Conservation (phyloP, 2,329 filamentous ascomycete species). For the Lachnellula cervina region DNA sequence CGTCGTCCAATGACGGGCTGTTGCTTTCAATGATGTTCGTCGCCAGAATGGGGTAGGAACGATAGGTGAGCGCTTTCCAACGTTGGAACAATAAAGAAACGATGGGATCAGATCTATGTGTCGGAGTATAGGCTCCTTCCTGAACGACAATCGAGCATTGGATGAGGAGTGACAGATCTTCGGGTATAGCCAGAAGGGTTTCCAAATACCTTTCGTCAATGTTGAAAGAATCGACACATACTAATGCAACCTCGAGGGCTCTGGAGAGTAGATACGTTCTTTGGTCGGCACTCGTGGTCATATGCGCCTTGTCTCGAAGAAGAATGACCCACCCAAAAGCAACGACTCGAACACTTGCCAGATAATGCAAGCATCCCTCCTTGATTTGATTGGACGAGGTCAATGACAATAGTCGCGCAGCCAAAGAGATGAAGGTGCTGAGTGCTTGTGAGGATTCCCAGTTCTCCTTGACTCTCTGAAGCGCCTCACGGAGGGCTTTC, state of each 20-base stretch:
- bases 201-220: not conserved
- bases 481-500: slow-evolving; percentile 27
- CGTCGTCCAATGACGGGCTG: slow-evolving; percentile 1
- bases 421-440: slow-evolving; percentile 36
- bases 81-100: not conserved
- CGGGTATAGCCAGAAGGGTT: not conserved
- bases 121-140: not conserved
- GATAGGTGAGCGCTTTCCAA: not conserved
- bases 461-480: slow-evolving; percentile 39
- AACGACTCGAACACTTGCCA: slow-evolving; percentile 31
- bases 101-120: not conserved
- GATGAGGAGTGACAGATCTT: not conserved
- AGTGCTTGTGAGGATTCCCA: slow-evolving; percentile 46
- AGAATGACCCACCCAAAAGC: slow-evolving; percentile 32
- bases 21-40: not conserved
- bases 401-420: slow-evolving; percentile 39
- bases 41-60: not conserved
- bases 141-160: slow-evolving; percentile 7
- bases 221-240: slow-evolving; percentile 7
- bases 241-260: slow-evolving; percentile 2
- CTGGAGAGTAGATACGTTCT: slow-evolving; percentile 3
- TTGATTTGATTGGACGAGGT: slow-evolving; percentile 19
- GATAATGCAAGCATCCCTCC: slow-evolving; percentile 25
- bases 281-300: slow-evolving; percentile 1
- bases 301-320: slow-evolving; percentile 1